Evolutionary conservation across 2,329 filamentous ascomycete species (phyloP), one percentile per base, ranked within the genome.

Genomic region (Trichoderma koningii): DNA sequence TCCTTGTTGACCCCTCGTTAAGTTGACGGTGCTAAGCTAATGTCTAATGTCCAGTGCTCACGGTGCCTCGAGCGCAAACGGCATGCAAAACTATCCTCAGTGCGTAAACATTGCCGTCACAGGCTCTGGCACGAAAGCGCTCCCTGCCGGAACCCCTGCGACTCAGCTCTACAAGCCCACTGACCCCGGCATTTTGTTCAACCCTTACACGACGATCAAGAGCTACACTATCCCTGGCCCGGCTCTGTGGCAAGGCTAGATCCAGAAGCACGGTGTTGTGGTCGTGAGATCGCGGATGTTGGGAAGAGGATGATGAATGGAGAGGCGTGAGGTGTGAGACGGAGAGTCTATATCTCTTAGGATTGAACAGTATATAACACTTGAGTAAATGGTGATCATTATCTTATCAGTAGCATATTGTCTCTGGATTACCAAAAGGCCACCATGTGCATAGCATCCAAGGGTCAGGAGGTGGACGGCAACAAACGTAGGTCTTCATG

Each of bases 1-100:
- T 21, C 26, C 4, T n/a, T 9, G 7, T 47, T 26, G 4, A 26
- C 14, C 4, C 23, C 2, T 7, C 23, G 12, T 7, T 1, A 52
- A 5, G 12, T 7, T 9, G 9, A n/a, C 10, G 1, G 2, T 9
- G 19, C 15, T 47, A 15, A 47, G 23, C 59, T 55, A 41, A 63
- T 14, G 3, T 47, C 1, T 14, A 1, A 38, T 38, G 3, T 30
- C 30, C 28, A 63, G 60, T 3, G 60, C 85, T 2, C 83, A 85
- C 73, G 77, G 75, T 34, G 82, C 82, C n/a, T 74, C 70, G 3
- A 75, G 79, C 45, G 57, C 69, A 30, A 69, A 76, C 6, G 79
- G 79, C 55, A 82, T 82, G 3, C 82, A 85, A 71, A 78, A 79
- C 66, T 85, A 85, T 68, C 82, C 83, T 10, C 80, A 83, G 74